Evolutionary conservation across 2,329 filamentous ascomycete genomes (phyloP), one percentile per base, ranked within the genome.

Genomic region (Aspergillus costaricaensis): DNA sequence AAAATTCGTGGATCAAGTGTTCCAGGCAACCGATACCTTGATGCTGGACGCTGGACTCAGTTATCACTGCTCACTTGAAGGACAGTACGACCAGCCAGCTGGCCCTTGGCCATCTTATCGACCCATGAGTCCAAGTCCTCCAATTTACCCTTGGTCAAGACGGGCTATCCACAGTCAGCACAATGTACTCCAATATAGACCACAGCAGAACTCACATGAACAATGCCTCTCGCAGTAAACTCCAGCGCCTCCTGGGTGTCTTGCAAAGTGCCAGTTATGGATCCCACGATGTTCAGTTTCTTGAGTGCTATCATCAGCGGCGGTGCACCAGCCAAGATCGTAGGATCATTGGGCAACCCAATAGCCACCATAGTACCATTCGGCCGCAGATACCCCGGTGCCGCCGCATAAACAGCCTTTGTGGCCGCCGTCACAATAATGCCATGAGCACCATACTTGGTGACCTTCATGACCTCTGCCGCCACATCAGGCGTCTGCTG

Each of bases 341-440:
- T 89, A 2, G 93, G 91, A 65, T 88, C 83, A 39, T 91, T 88
- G 4, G 93, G 93, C 23, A 97, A 82, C 72, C 93, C 93, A 71
- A 98, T 94, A 79, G 91, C 93, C 64, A 96, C 85, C 71, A 97
- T 89, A 27, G 86, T 85, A 60, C 93, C 93, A 63, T 88, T 86
- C 57, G 91, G 85, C 61, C 93, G 90, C 63, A 96, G 88, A 78
- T 96, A 96, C 78, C 83, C 87, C 49, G 91, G 87, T 44, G 94
- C 94, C 81, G 96, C 92, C 81, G 96, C 91, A 87, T 97, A 97
- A 55, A 93, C 93, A 82, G 89, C 91, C 85, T 96, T 92, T 68
- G 83, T 86, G 54, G 91, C 92, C 61, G 94, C 93, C 60, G 97
- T 86, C 50, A 96, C 83, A 66, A 97, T 82, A 62, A 94, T 92